Percentiles rank a stretch among this genome's conserved stretches.
These are phyloP conservation scores for Chytriomyces sp. DNA, from an alignment of 192 early-diverging fungal genomes.

Conservation along the genomic window DNA sequence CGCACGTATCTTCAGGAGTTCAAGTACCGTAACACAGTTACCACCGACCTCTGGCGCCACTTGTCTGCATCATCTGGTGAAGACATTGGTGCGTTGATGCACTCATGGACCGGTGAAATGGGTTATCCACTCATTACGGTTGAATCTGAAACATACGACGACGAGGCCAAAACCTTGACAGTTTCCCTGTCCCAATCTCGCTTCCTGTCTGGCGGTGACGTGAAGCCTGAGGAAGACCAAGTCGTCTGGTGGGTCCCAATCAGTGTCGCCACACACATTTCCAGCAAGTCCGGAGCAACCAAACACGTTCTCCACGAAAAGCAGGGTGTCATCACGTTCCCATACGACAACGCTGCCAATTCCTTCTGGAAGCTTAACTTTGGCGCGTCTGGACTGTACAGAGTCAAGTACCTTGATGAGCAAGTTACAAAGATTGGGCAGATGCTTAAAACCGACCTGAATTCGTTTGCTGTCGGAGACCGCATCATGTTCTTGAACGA, in stretches of 20 bases:
- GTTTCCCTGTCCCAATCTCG: constrained; percentile 79
- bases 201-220: constrained; percentile 81
- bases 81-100: constrained; percentile 85
- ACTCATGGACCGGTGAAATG: constrained; percentile 82
- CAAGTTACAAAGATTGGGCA: constrained; percentile 45
- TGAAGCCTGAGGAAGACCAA: constrained; percentile 75
- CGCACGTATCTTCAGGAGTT: constrained; percentile 77
- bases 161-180: constrained; percentile 46
- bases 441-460: constrained; percentile 57
- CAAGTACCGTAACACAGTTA: constrained; percentile 84
- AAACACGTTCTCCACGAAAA: constrained; percentile 59
- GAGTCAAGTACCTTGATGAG: constrained; percentile 65
- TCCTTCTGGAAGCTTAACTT: constrained; percentile 87
- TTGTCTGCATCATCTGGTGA: constrained; percentile 78
- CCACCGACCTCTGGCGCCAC: constrained; percentile 86
- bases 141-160: constrained; percentile 57
- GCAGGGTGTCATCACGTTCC: constrained; percentile 51
- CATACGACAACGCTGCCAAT: constrained; percentile 42
- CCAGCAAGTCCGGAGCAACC: constrained; percentile 49
- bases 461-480: constrained; percentile 61
- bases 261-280: constrained; percentile 51
- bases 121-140: constrained; percentile 88
- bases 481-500: constrained; percentile 84
- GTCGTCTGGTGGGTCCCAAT: constrained; percentile 88
- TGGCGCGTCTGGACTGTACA: constrained; percentile 80